Conservation (phyloP, 2,329 filamentous ascomycete species). For the Dendrostoma leiphaemia region DNA sequence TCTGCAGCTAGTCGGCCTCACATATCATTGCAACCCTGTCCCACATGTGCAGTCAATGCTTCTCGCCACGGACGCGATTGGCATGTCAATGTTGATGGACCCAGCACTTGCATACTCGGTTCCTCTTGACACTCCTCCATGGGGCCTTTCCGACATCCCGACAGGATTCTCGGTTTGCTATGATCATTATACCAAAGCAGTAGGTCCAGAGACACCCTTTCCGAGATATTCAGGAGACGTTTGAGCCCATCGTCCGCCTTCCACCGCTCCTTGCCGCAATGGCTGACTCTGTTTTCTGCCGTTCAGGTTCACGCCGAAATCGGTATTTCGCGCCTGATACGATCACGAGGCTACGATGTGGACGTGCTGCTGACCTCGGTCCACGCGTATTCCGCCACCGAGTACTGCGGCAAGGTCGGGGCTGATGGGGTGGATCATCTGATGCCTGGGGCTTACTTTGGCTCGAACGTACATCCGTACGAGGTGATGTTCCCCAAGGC, state of each 20-base stretch:
- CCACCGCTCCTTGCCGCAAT: neutral
- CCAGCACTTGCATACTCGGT: slow-evolving; percentile 21
- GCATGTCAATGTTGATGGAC: slow-evolving; percentile 30
- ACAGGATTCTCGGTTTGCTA: slow-evolving; percentile 19
- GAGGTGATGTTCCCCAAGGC: slow-evolving; percentile 14
- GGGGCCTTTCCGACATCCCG: slow-evolving; percentile 20
- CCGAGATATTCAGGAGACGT: too few species aligned
- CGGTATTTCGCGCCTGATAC: slow-evolving; percentile 25
- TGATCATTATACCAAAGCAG: slow-evolving; percentile 1
- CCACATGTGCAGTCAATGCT: slow-evolving; percentile 34
- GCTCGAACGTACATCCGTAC: slow-evolving; percentile 14
- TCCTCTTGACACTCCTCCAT: slow-evolving; percentile 18
- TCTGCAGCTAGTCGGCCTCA: slow-evolving; percentile 32
- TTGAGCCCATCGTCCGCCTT: neutral
- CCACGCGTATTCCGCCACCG: slow-evolving; percentile 6
- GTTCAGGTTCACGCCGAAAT: slow-evolving; percentile 25
- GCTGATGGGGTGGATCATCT: neutral
- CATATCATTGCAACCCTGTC: slow-evolving; percentile 28
- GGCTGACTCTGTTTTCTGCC: neutral
- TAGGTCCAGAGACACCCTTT: neutral
- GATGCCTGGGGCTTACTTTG: slow-evolving; percentile 5
- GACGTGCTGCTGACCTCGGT: slow-evolving; percentile 30
- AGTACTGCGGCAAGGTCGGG: slow-evolving; percentile 10
- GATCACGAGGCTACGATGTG: slow-evolving; percentile 28
- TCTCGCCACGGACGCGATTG: slow-evolving; percentile 31